phyloP scores from a whole-genome alignment of 805 yeast species.

The Alloascoidea africana region DNA sequence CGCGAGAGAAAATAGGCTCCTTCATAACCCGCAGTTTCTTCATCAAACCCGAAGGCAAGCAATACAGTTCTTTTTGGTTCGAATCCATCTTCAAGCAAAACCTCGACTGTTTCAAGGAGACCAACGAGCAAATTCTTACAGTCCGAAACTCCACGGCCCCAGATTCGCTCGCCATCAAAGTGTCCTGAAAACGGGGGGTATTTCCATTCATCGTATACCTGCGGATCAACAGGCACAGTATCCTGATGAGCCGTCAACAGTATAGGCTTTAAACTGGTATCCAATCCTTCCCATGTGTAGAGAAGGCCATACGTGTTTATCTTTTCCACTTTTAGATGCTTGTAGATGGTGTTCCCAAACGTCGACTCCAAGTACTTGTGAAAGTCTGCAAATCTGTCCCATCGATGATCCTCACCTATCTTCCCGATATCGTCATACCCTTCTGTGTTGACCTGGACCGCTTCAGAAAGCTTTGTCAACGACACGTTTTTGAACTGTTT shows the following conservation, averaged over 20 bases:
- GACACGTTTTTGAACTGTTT: neutral
- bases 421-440: conserved; percentile 37
- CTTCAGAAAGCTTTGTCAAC: conserved; percentile 18
- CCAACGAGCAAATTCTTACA: conserved; percentile 51
- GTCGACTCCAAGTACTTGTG: conserved; percentile 35
- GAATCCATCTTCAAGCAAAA: conserved; percentile 31
- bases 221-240: conserved; percentile 49
- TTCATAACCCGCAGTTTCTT: conserved; percentile 46
- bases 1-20: conserved; percentile 43
- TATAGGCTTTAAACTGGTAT: conserved; percentile 34
- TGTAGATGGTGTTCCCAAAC: too few species aligned
- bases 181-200: conserved; percentile 44
- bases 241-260: conserved; percentile 55
- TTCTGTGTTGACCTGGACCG: conserved; percentile 52
- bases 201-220: conserved; percentile 35
- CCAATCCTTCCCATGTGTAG: conserved; percentile 37
- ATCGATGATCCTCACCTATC: conserved; percentile 34
- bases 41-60: conserved; percentile 60
- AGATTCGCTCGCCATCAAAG: conserved; percentile 41
- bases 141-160: conserved; percentile 60
- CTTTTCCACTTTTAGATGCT: too few species aligned
- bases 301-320: conserved; percentile 40
- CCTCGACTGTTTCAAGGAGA: conserved; percentile 48
- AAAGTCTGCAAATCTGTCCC: conserved; percentile 30
- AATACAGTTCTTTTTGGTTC: conserved; percentile 41